These are phyloP conservation scores for Phytophthora hibernalis DNA, from an alignment of 352 stramenopile genomes.

Conservation along the genomic window DNA sequence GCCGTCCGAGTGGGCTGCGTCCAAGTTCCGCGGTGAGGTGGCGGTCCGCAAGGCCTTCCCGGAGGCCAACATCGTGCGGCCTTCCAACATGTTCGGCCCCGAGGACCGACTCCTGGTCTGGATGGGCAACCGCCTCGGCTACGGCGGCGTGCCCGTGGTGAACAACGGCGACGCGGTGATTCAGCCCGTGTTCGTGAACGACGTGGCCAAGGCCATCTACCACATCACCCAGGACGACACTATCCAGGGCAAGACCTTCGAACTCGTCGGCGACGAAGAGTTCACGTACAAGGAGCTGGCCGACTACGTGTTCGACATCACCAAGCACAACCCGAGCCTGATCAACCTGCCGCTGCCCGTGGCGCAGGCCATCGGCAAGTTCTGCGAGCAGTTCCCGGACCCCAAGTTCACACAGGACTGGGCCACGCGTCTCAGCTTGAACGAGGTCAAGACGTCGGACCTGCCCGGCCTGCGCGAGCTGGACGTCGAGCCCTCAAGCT, in stretches of 20 bases:
- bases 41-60: conserved; percentile 94
- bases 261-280: conserved; percentile 96
- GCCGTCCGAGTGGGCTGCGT: conserved; percentile 81
- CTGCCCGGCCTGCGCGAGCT: conserved; percentile 82
- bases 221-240: conserved; percentile 77
- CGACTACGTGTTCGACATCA: conserved; percentile 96
- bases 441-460: conserved; percentile 86
- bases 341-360: conserved; percentile 85
- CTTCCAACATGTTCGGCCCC: conserved; percentile 94
- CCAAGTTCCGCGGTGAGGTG: conserved; percentile 88
- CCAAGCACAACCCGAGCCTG: conserved; percentile 74
- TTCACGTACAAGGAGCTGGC: conserved; percentile 97
- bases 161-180: conserved; percentile 93
- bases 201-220: conserved; percentile 85
- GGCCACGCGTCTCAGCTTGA: conserved; percentile 76
- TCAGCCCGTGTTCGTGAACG: conserved; percentile 93
- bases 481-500: conserved; percentile 91
- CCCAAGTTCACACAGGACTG: conserved; percentile 85
- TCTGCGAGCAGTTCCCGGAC: conserved; percentile 85
- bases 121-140: conserved; percentile 78
- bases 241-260: conserved; percentile 94
- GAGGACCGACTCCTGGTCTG: conserved; percentile 97
- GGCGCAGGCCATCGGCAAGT: conserved; percentile 80
- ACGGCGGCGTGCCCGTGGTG: conserved; percentile 90
- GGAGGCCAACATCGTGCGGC: conserved; percentile 95